Percentiles rank a stretch among this genome's conserved stretches.
Conservation (phyloP, 352 stramenopile genomes). For the Phytophthora constricta region DNA sequence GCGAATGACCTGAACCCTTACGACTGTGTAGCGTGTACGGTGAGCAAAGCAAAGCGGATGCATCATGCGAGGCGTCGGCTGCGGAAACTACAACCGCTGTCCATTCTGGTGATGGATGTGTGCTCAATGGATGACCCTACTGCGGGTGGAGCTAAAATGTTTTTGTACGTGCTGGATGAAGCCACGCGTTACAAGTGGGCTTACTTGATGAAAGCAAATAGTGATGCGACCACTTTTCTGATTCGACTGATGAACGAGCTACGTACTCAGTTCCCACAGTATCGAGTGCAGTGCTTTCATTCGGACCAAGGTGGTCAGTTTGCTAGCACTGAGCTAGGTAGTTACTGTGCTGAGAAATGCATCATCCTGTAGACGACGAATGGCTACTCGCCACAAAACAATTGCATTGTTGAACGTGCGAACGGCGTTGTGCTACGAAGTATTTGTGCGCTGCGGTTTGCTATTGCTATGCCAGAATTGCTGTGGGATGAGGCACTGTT, state of each 20-base stretch:
- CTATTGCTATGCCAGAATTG: background rate
- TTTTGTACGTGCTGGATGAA: conserved; percentile 26
- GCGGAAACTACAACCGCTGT: background rate
- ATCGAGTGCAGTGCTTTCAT: background rate
- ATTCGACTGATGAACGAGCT: conserved; percentile 10
- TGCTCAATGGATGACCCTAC: conserved; percentile 10
- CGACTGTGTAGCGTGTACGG: conserved; percentile 15
- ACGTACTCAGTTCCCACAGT: conserved; percentile 5
- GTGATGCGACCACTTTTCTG: conserved; percentile 14
- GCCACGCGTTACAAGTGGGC: conserved; percentile 20
- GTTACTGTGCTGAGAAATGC: background rate
- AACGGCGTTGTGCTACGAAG: conserved; percentile 14
- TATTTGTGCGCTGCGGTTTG: background rate
- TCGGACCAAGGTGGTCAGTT: conserved; percentile 7
- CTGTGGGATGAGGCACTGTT: conserved; percentile 12
- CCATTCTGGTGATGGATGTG: conserved; percentile 13
- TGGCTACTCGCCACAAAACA: conserved; percentile 14
- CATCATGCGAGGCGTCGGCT: conserved; percentile 1
- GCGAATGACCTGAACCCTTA: conserved; percentile 10
- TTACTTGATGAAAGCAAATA: conserved; percentile 15
- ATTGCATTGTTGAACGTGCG: conserved; percentile 6
- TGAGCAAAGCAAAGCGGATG: conserved; percentile 16
- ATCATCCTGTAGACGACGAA: conserved; percentile 16
- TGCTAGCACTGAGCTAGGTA: background rate
- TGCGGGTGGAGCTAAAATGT: conserved; percentile 6